Evolutionary conservation across 2,329 filamentous ascomycete genomes (phyloP).

Genomic region (Pseudonectria foliicola): DNA sequence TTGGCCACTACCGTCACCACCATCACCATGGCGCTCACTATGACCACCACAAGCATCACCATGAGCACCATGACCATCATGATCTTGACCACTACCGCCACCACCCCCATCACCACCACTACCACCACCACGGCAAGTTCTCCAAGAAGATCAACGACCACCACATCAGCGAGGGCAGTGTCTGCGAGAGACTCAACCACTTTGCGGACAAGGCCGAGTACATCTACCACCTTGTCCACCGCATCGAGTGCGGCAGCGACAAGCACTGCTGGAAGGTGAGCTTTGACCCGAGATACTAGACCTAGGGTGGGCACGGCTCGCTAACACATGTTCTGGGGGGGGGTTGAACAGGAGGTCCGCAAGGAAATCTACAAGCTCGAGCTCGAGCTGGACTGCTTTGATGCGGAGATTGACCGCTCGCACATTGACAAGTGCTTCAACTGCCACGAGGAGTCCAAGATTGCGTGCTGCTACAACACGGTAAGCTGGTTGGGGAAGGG

Average conservation of each 20-base stretch:
- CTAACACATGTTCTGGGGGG: constrained; percentile 7
- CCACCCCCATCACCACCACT: constrained; percentile 1
- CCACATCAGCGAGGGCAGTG: constrained; percentile 14
- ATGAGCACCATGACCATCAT: constrained; percentile 4
- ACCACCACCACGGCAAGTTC: constrained; percentile 10
- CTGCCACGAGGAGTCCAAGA: constrained; percentile 16
- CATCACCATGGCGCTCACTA: neutral
- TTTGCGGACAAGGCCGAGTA: constrained; percentile 18
- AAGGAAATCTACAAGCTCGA: constrained; percentile 21
- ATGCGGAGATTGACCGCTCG: constrained; percentile 20
- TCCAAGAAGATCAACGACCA: constrained; percentile 8
- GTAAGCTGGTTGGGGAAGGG: constrained; percentile 7
- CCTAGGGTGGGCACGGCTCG: neutral
- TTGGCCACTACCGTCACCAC: constrained; percentile 2
- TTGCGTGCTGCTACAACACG: constrained; percentile 20
- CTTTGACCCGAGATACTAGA: no score
- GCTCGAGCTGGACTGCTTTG: constrained; percentile 20
- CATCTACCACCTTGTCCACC: constrained; percentile 14
- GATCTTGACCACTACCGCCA: neutral
- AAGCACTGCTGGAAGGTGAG: constrained; percentile 19
- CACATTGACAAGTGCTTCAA: constrained; percentile 18
- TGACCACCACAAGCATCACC: constrained; percentile 1
- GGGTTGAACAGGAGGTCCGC: constrained; percentile 16
- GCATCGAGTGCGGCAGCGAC: constrained; percentile 12
- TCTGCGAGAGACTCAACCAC: constrained; percentile 18